Base-by-base conservation (phyloP, 1,139 yeast genomes). In the Kodamaea sp. region DNA sequence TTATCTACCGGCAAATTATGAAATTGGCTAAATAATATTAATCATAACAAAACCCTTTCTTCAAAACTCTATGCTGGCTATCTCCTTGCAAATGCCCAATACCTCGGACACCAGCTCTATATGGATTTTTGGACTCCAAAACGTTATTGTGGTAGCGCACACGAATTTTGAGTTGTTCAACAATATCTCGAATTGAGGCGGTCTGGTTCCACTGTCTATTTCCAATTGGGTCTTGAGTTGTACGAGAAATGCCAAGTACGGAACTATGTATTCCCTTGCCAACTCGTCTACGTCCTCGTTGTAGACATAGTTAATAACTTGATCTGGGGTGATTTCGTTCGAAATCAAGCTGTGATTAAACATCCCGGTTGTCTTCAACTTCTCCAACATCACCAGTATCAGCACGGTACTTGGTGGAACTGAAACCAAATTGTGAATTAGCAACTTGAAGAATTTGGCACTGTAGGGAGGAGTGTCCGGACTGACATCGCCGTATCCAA, bases 81-180 rank as follows among this genome's bases (percentile, higher is more conserved):
- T 38, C 10, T 28, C 29, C 26, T 22, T 27, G 29, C 44, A 36
- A 5, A 38, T 19, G n/a, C 18, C 31, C 13, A 28, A 15, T 11
- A 41, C 14, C 2, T 20, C 25, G 10, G 8, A 6, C 9, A 18
- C 21, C 9, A 18, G 21, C 21, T 18, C 21, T 6, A 7, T 9
- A 7, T 18, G 8, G 9, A 18, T 18, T 9, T 9, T 18, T 12
- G 18, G 12, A 23, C 23, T 25, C 38, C 36, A 34, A 24, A 35
- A 36, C 13, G 38, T 38, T 23, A 43, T 43, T 30, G 62, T 51
- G 21, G 65, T 51, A 14, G 50, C 70, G 16, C 66, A 59, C 22
- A 68, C 57, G 39, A 57, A 69, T 41, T 56, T 57, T 11, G 63
- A 42, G 43, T 69, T 69, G 42, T 69, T 69, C 12, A 44, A 34